Conservation (phyloP, 108 stramenopile genomes). For the Discostella stelligeroides region DNA sequence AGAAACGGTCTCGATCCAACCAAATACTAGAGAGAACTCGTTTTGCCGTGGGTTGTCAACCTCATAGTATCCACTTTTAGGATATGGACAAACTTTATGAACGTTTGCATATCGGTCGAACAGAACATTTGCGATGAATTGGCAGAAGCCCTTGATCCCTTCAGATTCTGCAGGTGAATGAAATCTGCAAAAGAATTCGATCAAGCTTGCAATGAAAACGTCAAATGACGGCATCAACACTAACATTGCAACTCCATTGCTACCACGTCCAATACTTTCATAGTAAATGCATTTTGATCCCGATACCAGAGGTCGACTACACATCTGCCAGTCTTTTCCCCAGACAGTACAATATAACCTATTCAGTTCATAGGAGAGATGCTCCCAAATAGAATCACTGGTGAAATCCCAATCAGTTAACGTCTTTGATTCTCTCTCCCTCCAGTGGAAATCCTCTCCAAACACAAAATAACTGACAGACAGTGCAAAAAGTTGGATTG, state of each 20-base stretch:
- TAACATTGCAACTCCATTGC: not conserved
- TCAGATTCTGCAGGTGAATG: slow-evolving; percentile 13
- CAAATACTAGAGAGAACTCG: slow-evolving; percentile 11
- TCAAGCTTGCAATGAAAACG: slow-evolving; percentile 24
- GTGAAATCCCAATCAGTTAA: not conserved
- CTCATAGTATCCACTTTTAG: slow-evolving; percentile 8
- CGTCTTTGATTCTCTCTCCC: not conserved
- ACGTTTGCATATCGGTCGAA: slow-evolving; percentile 30
- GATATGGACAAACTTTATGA: not conserved
- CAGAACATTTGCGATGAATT: slow-evolving; percentile 31
- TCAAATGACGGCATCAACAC: slow-evolving; percentile 39
- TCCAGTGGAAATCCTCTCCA: slow-evolving; percentile 18
- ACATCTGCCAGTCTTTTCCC: slow-evolving; percentile 20
- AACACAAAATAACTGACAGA: slow-evolving; percentile 22
- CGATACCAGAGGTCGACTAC: slow-evolving; percentile 3
- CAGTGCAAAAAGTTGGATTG: slow-evolving; percentile 30
- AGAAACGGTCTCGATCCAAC: slow-evolving; percentile 35
- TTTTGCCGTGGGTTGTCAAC: not conserved
- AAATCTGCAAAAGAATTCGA: slow-evolving; percentile 17
- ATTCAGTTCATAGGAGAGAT: slow-evolving; percentile 16
- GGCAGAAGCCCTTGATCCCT: slow-evolving; percentile 19
- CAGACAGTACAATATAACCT: slow-evolving; percentile 28
- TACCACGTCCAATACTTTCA: slow-evolving; percentile 12
- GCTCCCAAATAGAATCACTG: slow-evolving; percentile 29
- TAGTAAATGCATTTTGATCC: slow-evolving; percentile 17